Conservation (phyloP, 345 rosid genomes). For the Cochlearia excelsa region DNA sequence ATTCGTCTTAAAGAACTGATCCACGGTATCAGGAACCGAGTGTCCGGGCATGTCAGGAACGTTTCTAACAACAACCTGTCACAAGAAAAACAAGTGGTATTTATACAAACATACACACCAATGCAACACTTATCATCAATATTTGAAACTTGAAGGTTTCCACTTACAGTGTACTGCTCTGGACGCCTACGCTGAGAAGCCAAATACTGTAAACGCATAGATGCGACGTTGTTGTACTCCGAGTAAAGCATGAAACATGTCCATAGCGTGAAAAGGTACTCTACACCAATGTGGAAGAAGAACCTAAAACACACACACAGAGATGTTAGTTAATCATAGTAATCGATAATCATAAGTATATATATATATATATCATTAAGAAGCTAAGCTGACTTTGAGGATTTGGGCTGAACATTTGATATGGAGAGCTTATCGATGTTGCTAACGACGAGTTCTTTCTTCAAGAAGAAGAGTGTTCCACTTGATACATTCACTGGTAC, state of each 20-base stretch:
- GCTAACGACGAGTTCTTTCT: constrained; percentile 80
- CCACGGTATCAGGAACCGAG: constrained; percentile 60
- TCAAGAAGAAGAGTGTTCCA: constrained; percentile 73
- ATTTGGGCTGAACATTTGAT: constrained; percentile 80
- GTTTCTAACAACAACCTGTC: constrained; percentile 83
- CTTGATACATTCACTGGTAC: constrained; percentile 93
- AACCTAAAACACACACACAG: constrained; percentile 45
- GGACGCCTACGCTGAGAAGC: constrained; percentile 73
- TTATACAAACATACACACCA: background rate
- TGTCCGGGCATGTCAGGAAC: constrained; percentile 63
- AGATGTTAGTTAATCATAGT: background rate
- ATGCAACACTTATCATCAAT: background rate
- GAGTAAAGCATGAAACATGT: constrained; percentile 86
- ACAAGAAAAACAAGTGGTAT: constrained; percentile 1
- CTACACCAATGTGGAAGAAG: constrained; percentile 81
- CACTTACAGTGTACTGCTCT: constrained; percentile 93
- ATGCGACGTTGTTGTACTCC: constrained; percentile 70
- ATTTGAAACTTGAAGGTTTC: background rate
- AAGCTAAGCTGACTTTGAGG: constrained; percentile 49
- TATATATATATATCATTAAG: background rate
- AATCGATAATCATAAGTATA: background rate
- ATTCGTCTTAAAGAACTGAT: constrained; percentile 71
- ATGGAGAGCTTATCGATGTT: constrained; percentile 91
- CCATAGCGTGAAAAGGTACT: constrained; percentile 84
- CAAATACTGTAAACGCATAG: constrained; percentile 78